Evolutionary conservation across 2,329 filamentous ascomycete species (phyloP), one percentile per base, ranked within the genome.

Genomic region (Amylocarpus encephaloides): DNA sequence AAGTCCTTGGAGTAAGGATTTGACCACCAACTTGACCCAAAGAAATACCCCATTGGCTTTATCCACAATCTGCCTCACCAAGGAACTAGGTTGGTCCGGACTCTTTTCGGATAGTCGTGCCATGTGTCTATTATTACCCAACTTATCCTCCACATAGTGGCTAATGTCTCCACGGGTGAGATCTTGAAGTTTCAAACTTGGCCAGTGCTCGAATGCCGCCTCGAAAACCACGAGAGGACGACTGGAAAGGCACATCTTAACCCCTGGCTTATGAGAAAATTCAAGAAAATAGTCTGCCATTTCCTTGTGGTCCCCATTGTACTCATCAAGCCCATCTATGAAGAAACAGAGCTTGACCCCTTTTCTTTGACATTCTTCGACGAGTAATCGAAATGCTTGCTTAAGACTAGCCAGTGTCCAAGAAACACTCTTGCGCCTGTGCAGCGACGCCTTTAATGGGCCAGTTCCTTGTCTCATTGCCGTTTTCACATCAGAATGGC

Each of bases 221-320:
- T 51, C 38, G 39, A 64, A 65, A 3, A 54, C 49, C 13, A 56
- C 52, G 51, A 58, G 57, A 1, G 62, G 64, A 13, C 64, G 46
- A 33, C 62, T 64, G 7, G 58, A 61, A 1, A 57, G 35, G 19
- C 59, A 62, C 12, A 54, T 36, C 36, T 54, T 54, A 6, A 51
- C 11, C 7, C 34, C 22, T 12, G 47, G 47, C 12, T 44, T 18
- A 15, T 44, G 12, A 5, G 47, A 16, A 11, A 49, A 43, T 2
- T 9, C 19, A 10, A 39, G 32, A 22, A 49, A 49, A 32, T 38
- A 44, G 5, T 44, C 41, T 6, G 39, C 41, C 13, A 49, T 44
- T 9, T 49, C 47, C 19, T 43, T 40, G 30, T 39, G 34, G 19
- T 49, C 47, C 12, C 46, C 51, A 26, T 51, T 50, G 33, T 51